phyloP scores from a whole-genome alignment of 116 monocot species.

The Iris pallida region DNA sequence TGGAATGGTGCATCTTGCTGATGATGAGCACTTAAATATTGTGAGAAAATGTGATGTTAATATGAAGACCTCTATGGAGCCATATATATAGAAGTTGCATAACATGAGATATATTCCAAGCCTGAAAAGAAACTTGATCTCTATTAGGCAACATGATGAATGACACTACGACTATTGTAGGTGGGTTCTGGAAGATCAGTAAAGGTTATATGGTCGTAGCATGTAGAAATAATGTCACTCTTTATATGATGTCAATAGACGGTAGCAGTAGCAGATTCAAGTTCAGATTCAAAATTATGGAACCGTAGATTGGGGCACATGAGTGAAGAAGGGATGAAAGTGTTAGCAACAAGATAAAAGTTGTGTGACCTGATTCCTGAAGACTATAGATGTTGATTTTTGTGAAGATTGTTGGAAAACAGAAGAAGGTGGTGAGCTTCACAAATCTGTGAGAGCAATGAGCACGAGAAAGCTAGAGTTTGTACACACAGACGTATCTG shows the following conservation, averaged over 20 bases:
- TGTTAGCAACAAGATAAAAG: neutral
- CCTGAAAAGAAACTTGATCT: neutral
- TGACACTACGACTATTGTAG: neutral
- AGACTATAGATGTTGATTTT: too few relatives aligned
- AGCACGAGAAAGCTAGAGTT: too few relatives aligned
- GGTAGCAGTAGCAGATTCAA: neutral
- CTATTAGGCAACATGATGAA: neutral
- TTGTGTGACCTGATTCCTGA: too few relatives aligned
- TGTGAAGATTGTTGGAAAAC: too few relatives aligned
- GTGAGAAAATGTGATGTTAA: neutral
- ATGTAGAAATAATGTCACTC: too few relatives aligned
- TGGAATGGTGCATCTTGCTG: too few relatives aligned
- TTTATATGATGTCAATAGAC: neutral
- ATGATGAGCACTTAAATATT: too few relatives aligned
- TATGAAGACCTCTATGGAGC: neutral
- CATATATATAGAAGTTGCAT: neutral
- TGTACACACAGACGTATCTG: too few relatives aligned
- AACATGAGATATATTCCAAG: neutral
- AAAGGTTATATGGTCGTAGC: neutral
- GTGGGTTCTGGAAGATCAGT: neutral
- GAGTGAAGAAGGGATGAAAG: neutral
- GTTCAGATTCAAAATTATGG: neutral
- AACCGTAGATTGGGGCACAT: too few relatives aligned
- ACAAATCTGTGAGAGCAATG: too few relatives aligned
- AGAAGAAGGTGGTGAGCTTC: too few relatives aligned